These are phyloP conservation scores for Vigna nakashimae DNA, from an alignment of 306 rosid species.

Conservation along the genomic window DNA sequence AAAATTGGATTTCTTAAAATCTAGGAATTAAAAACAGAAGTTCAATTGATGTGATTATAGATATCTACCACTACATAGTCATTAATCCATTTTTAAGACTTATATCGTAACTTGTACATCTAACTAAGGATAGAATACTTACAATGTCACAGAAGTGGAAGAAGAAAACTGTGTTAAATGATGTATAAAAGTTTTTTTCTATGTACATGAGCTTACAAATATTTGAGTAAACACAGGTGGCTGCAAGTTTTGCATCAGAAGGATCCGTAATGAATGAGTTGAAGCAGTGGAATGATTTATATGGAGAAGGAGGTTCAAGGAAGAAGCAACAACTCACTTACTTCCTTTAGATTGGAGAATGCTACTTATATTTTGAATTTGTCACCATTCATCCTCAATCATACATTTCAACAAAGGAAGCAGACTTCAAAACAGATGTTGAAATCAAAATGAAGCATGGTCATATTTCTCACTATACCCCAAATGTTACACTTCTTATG, in stretches of 20 bases:
- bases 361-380: conserved; percentile 30
- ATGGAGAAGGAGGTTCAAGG: conserved; percentile 97
- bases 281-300: conserved; percentile 90
- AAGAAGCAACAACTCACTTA: conserved; percentile 93
- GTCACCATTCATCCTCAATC: conserved; percentile 37
- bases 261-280: conserved; percentile 88
- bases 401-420: conserved; percentile 41
- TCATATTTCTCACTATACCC: not conserved
- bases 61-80: not conserved
- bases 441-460: conserved; percentile 26
- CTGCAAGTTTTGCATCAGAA: conserved; percentile 90
- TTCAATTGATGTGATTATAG: not conserved
- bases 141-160: not conserved
- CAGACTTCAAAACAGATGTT: conserved; percentile 32
- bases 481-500: conserved; percentile 21
- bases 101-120: not conserved
- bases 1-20: not conserved
- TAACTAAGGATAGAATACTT: not conserved
- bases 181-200: not conserved
- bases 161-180: not conserved
- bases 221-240: conserved; percentile 61
- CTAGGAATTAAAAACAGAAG: not conserved
- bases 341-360: conserved; percentile 64
- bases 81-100: not conserved
- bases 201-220: not conserved